These are phyloP conservation scores for Centella asiatica DNA, from an alignment of 129 eudicot genomes.

Conservation along the genomic window DNA sequence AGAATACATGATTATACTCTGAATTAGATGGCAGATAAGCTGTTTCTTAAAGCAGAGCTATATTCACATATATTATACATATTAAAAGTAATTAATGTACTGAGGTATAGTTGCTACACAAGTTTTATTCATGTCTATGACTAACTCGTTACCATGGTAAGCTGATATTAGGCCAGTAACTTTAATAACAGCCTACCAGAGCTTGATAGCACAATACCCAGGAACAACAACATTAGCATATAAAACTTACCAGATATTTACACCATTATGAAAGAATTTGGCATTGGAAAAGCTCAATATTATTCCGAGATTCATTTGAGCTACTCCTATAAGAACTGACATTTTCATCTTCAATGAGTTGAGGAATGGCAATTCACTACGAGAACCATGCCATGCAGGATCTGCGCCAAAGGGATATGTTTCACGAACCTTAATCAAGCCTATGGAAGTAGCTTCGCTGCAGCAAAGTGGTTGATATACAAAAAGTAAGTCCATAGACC, in stretches of 20 bases:
- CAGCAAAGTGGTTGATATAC: slow-evolving; percentile 16
- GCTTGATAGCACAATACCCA: not conserved
- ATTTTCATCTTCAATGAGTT: slow-evolving; percentile 95
- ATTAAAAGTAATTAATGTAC: not conserved
- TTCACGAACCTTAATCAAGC: slow-evolving; percentile 80
- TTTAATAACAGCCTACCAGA: not conserved
- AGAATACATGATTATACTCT: slow-evolving; percentile 17
- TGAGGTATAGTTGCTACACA: not conserved
- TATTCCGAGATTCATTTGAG: slow-evolving; percentile 99
- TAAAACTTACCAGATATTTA: slow-evolving; percentile 66
- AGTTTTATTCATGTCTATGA: not conserved
- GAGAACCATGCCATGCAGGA: slow-evolving; percentile 95
- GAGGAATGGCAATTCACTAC: slow-evolving; percentile 91
- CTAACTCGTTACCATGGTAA: no score
- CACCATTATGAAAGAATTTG: slow-evolving; percentile 51
- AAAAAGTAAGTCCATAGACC: not conserved
- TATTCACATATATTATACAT: not conserved
- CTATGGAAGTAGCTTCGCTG: slow-evolving; percentile 87
- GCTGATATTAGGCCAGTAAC: not conserved
- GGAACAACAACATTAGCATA: not conserved
- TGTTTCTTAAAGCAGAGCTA: not conserved
- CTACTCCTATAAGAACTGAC: slow-evolving; percentile 94
- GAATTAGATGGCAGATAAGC: not conserved
- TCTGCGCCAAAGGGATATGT: slow-evolving; percentile 98
- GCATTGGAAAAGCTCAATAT: slow-evolving; percentile 85